A percentile compares a stretch with the other conserved stretches of the same genome.
Conservation (phyloP, 202 grass and related monocot species). For the Zizania palustris region DNA sequence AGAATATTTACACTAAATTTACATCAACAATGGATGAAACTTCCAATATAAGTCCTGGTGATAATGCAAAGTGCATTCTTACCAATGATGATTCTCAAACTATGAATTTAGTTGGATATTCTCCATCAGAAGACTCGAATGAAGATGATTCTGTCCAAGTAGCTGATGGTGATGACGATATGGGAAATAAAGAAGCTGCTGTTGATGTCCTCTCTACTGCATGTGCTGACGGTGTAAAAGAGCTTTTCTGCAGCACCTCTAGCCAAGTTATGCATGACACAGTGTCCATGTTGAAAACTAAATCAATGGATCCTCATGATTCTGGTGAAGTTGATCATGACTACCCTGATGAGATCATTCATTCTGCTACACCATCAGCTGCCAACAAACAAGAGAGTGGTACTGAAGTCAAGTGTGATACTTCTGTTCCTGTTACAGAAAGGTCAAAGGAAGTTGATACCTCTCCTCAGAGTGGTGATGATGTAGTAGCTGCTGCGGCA, state of each 20-base stretch:
- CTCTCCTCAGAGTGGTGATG: background rate
- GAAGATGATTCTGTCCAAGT: conserved; percentile 36
- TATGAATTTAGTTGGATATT: conserved; percentile 48
- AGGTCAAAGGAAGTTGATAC: background rate
- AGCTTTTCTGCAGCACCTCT: background rate
- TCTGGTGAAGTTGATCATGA: conserved; percentile 2
- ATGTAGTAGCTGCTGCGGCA: background rate
- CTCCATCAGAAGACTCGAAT: conserved; percentile 45
- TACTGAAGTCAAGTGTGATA: background rate
- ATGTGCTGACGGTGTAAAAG: background rate
- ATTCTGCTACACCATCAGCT: background rate
- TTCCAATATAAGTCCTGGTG: background rate
- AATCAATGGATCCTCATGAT: conserved; percentile 9
- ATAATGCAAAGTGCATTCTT: conserved; percentile 3
- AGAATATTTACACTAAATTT: conserved; percentile 8
- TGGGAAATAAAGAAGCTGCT: conserved; percentile 23
- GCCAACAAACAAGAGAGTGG: background rate
- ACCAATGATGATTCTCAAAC: conserved; percentile 21
- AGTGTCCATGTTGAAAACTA: background rate
- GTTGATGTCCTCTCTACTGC: background rate
- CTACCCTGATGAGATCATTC: background rate
- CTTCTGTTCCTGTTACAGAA: background rate
- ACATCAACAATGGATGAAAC: background rate
- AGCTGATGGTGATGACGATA: conserved; percentile 26
- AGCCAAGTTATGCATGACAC: background rate